Evolutionary conservation across 2,329 filamentous ascomycete species (phyloP), one percentile per base, ranked within the genome.

Genomic region (Corinectria fuckeliana): DNA sequence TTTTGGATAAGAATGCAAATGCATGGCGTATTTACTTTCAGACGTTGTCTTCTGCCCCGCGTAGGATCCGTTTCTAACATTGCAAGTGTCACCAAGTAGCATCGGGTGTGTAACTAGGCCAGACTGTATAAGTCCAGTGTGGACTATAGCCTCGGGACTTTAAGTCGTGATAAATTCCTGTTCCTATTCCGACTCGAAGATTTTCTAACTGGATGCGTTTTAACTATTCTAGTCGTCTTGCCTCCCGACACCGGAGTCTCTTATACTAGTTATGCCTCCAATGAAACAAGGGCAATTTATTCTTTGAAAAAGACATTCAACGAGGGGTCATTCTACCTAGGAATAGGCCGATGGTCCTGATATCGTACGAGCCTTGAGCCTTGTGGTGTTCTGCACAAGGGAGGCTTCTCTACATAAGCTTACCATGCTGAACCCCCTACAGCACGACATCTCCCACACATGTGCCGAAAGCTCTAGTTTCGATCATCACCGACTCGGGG

Each of bases 1-100:
- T 52, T 56, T 45, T 56, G 50, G 48, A 61, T 58, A 45, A 59
- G 51, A 55, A 39, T 28, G 7, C 30, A 61, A 56, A 58, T 50
- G 11, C 54, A 48, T 50, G 44, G 54, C 44, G 58, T 58, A 21
- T 55, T 18, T 39, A 34, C 36, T 44, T 50, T 52, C 21, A 21
- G 13, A 38, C 23, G 16, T 45, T 18, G 41, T 10, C 18, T 23
- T 11, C 8, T 28, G 18, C 16, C n/a, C 6, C 25, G n/a, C 23
- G 48, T 52, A 58, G 25, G 13, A 20, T 26, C 11, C 18, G 21
- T 16, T 20, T 14, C 16, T 32, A 44, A 25, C 21, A 48, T 25
- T 13, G 30, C 8, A 2, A 14, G 8, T 18, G 42, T 21, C 5
- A 28, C 47, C 32, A 55, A 16, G n/a, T n/a, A n/a, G n/a, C n/a